Base-by-base conservation (phyloP, 768 basidiomycete genomes). In the Phylloporus sp. region DNA sequence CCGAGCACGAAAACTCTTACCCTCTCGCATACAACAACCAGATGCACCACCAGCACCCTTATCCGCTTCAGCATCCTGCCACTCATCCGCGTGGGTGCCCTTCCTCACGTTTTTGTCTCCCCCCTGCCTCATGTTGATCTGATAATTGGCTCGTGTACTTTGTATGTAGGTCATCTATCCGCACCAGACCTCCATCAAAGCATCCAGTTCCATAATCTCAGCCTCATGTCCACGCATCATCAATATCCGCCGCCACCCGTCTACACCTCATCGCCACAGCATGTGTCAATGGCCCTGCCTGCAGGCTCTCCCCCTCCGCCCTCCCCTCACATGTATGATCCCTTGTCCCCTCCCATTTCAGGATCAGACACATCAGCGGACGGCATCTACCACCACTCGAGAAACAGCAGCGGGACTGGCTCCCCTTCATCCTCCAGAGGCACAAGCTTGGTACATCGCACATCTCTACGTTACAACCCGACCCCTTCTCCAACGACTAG, bases 341-440 rank as follows among this genome's bases (percentile, higher is more conserved):
- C 87, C 65, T 72, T 89, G 59, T 88, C 86, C 46, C 88, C 88
- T 65, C 86, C 84, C 71, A 75, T 88, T 64, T 90, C 87, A 74
- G 87, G 87, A 72, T 90, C 88, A 71, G 88, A 90, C 71, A 86
- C 86, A 65, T 90, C 88, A 62, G 85, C 76, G 58, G 86, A 89
- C 78, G 85, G 84, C 60, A 67, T 82, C 50, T 83, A 88, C 76
- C 82, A 85, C 71, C 74, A 74, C 56, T 86, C 85, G 52, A 72
- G 77, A 65, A 86, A 87, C 72, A 84, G 81, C 64, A 80, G 81
- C 64, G 69, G 73, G 55, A 79, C 82, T 44, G 84, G 84, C 59
- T 90, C 88, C 52, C 83, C 87, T 38, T 78, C 84, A 23, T 85
- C 86, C 29, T 89, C 87, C 44, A 75, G 87, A 63, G 83, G 76